Conservation (phyloP, 1,139 yeast species). For the Pneumocystis murina region DNA sequence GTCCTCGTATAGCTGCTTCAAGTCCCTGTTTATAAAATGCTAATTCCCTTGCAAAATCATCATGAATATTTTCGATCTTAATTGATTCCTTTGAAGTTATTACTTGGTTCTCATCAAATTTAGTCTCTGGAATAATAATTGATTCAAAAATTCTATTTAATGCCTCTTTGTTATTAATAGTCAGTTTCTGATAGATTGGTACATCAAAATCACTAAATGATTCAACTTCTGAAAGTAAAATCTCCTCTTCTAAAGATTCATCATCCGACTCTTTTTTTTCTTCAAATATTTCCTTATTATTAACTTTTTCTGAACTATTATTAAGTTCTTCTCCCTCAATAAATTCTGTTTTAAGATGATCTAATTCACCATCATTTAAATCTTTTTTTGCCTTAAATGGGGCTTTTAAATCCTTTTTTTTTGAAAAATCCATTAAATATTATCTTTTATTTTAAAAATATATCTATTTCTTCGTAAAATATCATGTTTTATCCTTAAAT, state of each 20-base stretch:
- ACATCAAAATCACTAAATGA: conserved; percentile 60
- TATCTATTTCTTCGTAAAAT: not conserved
- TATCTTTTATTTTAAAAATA: not conserved
- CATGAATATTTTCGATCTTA: conserved; percentile 66
- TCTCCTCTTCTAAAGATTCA: conserved; percentile 20
- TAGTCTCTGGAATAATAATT: conserved; percentile 26
- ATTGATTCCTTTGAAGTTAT: conserved; percentile 46
- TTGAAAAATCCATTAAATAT: not conserved
- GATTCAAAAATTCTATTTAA: conserved; percentile 23
- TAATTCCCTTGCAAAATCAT: conserved; percentile 78
- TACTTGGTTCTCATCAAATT: conserved; percentile 74
- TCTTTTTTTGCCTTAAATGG: not conserved
- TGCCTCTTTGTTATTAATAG: conserved; percentile 34
- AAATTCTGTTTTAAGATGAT: not conserved
- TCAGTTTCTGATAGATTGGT: conserved; percentile 77
- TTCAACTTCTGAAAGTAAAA: conserved; percentile 24
- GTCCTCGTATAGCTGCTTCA: conserved; percentile 64
- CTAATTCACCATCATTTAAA: not conserved
- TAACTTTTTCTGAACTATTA: not conserved
- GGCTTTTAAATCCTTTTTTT: not conserved
- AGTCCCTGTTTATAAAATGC: conserved; percentile 86
- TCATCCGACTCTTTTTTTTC: conserved; percentile 18
- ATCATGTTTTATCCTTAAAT: not conserved
- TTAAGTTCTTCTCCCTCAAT: not conserved
- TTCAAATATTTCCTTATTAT: conserved; percentile 13